Evolutionary conservation across 1,139 yeast genomes (phyloP).

Genomic region (Nakaseomyces kungkrabaensis): DNA sequence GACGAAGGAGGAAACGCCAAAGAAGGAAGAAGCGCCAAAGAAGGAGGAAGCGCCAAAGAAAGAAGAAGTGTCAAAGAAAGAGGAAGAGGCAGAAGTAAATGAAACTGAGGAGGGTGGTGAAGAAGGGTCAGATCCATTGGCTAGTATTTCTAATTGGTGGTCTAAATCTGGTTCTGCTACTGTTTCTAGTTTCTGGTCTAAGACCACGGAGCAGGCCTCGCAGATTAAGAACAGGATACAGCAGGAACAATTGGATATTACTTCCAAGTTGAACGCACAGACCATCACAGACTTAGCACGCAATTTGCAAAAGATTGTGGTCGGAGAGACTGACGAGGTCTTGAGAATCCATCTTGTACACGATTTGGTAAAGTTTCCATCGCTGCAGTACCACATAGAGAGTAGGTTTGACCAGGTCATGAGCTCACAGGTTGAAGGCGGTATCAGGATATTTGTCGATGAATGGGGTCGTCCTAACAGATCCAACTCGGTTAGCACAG

Average conservation of each 20-base stretch:
- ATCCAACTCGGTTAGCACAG: constrained; percentile 1
- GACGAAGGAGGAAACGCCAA: constrained; percentile 6
- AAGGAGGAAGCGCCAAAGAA: constrained; percentile 5
- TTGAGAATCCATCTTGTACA: constrained; percentile 73
- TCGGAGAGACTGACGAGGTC: constrained; percentile 61
- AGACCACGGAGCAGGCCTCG: constrained; percentile 30
- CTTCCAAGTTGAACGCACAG: constrained; percentile 32
- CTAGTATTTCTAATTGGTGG: constrained; percentile 76
- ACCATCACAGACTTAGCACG: constrained; percentile 27
- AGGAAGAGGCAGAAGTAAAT: constrained; percentile 2
- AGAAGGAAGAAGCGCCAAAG: constrained; percentile 6
- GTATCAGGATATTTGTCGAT: constrained; percentile 50
- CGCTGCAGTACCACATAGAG: constrained; percentile 54
- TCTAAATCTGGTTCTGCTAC: constrained; percentile 63
- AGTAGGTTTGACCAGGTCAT: constrained; percentile 72
- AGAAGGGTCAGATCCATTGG: constrained; percentile 46
- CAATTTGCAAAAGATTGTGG: constrained; percentile 36
- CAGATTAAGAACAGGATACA: constrained; percentile 23
- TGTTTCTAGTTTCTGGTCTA: constrained; percentile 61
- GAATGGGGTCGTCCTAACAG: constrained; percentile 30
- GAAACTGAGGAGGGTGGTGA: constrained; percentile 11
- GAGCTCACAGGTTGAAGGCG: constrained; percentile 81
- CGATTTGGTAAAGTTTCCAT: constrained; percentile 66
- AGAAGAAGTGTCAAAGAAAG: constrained; percentile 5
- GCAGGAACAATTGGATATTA: constrained; percentile 29